Base-by-base conservation (phyloP, 2,329 filamentous ascomycete genomes). In the Cladorrhinum sp. region DNA sequence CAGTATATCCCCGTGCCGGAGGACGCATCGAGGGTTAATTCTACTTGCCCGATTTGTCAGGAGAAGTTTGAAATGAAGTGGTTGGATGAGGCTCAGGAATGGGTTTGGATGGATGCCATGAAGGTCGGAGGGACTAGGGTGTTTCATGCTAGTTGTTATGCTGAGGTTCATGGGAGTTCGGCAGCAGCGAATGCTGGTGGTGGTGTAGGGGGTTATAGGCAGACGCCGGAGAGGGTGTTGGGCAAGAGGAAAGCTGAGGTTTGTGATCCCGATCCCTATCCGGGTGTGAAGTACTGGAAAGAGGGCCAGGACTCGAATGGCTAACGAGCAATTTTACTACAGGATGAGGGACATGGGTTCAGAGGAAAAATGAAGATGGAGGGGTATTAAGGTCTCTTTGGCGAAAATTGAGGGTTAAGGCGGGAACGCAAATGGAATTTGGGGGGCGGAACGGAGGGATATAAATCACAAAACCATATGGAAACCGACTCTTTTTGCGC, bases 51-150 rank as follows among this genome's bases (percentile, higher is more conserved):
- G 1, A 96, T 99, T 67, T 98, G 95, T 73, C 93, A 96, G 73
- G 95, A 99, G 72, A 89, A 90, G 66, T 98, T 99, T 69, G 90
- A 96, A 76, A 92, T 75, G 66, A 89, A 90, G 65, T 98, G 92
- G 89, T 87, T 93, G 6, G 92, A 96, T 68, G 92, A 96, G 64
- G 90, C 90, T 18, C 92, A 98, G 74, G 93, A 99, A 70, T 98
- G 93, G 84, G 93, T 99, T 45, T 98, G 95, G 91, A 88, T 92
- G 74, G 93, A 99, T 74, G 91, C 93, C 0, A 81, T 90, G 55
- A 84, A 88, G 65, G 85, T 96, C 27, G 90, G 90, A 36, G 85
- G 83, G 2, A 38, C 18, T 59, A 86, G 91, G 64, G 89, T 95
- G 16, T 98, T 92, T 69, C 95, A 99, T 74, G 92, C 89, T 10